Evolutionary conservation across 768 basidiomycete species (phyloP).

Genomic region (Suillus hirtellus): DNA sequence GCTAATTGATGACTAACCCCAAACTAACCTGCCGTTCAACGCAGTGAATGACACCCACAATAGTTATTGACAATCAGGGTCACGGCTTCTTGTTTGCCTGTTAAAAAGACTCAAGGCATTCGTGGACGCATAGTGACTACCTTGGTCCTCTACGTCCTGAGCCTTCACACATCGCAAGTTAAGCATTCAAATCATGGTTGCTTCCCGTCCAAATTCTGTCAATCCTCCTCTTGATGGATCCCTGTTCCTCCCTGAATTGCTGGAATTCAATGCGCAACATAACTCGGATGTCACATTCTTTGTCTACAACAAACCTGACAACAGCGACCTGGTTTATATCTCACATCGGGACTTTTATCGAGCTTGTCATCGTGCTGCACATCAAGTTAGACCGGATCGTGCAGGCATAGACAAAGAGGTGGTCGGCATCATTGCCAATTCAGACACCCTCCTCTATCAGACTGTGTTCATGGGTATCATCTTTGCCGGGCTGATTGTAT

Average conservation of each 20-base stretch:
- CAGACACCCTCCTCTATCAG: constrained; percentile 37
- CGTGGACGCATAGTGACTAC: too few species aligned
- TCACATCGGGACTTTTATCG: too few species aligned
- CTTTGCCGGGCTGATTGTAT: constrained; percentile 38
- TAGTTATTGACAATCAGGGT: too few species aligned
- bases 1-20: too few species aligned
- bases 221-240: neutral
- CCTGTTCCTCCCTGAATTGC: constrained; percentile 31
- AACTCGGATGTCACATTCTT: constrained; percentile 32
- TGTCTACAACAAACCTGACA: too few species aligned
- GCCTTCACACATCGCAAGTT: too few species aligned
- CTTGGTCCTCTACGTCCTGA: too few species aligned
- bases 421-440: constrained; percentile 28
- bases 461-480: constrained; percentile 37
- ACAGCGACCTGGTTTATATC: too few species aligned
- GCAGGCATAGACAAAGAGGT: constrained; percentile 21
- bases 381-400: constrained; percentile 39
- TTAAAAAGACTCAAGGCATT: too few species aligned
- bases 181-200: neutral
- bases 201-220: neutral
- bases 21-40: too few species aligned
- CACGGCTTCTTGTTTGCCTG: too few species aligned
- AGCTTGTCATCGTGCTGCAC: constrained; percentile 13
- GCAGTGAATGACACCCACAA: too few species aligned
- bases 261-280: constrained; percentile 35